Percentiles rank a stretch among this genome's conserved stretches.
phyloP scores from a whole-genome alignment of 2,329 filamentous ascomycete genomes.

The Camillea tinctor region DNA sequence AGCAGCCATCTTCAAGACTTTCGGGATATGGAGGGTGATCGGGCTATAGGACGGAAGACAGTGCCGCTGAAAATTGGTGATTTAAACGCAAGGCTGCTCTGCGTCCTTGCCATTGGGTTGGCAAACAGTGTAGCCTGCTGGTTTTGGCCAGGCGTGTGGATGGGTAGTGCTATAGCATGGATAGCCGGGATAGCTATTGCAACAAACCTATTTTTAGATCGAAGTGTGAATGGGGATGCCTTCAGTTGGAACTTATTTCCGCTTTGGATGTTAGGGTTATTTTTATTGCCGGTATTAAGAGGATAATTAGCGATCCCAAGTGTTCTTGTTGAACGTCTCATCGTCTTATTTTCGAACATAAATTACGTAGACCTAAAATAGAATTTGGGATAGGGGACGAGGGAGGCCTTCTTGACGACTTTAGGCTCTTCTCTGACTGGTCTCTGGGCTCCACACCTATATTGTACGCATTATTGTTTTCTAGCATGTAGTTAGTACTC shows the following conservation, averaged over 20 bases:
- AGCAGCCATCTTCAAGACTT: conserved; percentile 13
- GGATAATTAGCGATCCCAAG: no score
- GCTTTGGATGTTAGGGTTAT: conserved; percentile 5
- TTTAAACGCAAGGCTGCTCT: conserved; percentile 4
- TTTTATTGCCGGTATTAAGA: not conserved
- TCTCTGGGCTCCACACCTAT: no score
- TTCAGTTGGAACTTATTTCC: conserved; percentile 2
- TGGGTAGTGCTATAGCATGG: not conserved
- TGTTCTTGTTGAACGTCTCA: no score
- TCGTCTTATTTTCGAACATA: no score
- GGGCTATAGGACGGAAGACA: conserved; percentile 4
- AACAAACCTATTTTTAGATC: not conserved
- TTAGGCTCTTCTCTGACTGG: no score
- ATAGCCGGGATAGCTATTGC: not conserved
- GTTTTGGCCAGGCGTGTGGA: conserved; percentile 1
- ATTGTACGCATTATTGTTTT: no score
- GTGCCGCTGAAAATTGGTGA: conserved; percentile 11
- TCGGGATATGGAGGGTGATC: conserved; percentile 13
- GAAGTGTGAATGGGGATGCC: not conserved
- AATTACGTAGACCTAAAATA: no score
- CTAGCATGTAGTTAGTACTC: no score
- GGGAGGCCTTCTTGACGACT: no score
- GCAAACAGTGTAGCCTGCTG: conserved; percentile 1
- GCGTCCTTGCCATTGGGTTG: not conserved
- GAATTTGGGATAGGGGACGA: no score